Conservation (phyloP, 495 filamentous ascomycete species). For the Penicillium steckii region DNA sequence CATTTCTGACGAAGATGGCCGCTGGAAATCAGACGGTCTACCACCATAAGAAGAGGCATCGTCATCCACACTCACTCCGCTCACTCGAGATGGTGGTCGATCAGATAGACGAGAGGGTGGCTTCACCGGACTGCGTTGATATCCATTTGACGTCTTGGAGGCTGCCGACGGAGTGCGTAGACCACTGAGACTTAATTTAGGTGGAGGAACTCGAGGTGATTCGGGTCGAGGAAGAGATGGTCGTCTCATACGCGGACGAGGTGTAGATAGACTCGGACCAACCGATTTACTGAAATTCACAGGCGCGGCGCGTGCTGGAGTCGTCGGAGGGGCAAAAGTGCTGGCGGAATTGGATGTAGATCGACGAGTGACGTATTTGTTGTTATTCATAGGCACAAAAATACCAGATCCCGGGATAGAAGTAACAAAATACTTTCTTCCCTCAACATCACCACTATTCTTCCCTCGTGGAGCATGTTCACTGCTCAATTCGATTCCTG, state of each 20-base stretch:
- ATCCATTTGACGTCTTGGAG: slow-evolving; percentile 33
- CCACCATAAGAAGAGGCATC: slow-evolving; percentile 30
- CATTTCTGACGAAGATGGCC: slow-evolving; percentile 46
- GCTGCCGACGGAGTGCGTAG: slow-evolving; percentile 43
- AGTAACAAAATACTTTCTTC: slow-evolving; percentile 78
- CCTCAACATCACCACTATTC: slow-evolving; percentile 96
- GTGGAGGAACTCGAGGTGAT: slow-evolving; percentile 60
- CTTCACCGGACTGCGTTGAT: slow-evolving; percentile 42
- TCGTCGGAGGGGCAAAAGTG: slow-evolving; percentile 67
- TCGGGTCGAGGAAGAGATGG: slow-evolving; percentile 84
- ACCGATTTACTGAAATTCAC: slow-evolving; percentile 81
- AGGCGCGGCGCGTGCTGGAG: slow-evolving; percentile 48
- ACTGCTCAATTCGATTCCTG: slow-evolving; percentile 85
- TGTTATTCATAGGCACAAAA: slow-evolving; percentile 88
- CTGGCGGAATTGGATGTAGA: slow-evolving; percentile 45
- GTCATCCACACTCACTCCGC: slow-evolving; percentile 40
- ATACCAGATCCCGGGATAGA: slow-evolving; percentile 79
- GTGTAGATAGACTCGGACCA: slow-evolving; percentile 72
- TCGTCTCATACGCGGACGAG: slow-evolving; percentile 55
- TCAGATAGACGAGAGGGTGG: slow-evolving; percentile 43
- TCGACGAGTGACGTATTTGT: slow-evolving; percentile 64
- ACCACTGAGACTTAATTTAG: slow-evolving; percentile 59
- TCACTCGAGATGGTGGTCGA: slow-evolving; percentile 43
- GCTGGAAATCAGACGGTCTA: slow-evolving; percentile 44
- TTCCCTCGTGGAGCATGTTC: slow-evolving; percentile 84